A percentile compares a stretch with the other conserved stretches of the same genome.
phyloP scores from a whole-genome alignment of 2,329 filamentous ascomycete genomes.

The Apiospora malaysiana region DNA sequence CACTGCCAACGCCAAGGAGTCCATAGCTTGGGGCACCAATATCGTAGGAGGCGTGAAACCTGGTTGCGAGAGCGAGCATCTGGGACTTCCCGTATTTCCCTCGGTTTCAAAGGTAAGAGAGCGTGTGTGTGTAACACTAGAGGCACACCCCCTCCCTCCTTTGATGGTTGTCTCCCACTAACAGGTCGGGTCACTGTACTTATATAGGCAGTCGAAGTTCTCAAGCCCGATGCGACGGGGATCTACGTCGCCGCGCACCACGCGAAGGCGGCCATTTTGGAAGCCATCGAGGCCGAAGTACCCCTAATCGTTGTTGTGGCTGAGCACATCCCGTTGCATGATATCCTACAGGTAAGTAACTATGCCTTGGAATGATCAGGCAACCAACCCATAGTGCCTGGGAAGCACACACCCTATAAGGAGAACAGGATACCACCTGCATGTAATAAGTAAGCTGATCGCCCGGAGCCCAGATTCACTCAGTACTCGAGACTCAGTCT shows the following conservation, averaged over 20 bases:
- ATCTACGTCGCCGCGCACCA: constrained; percentile 82
- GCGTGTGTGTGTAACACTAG: background rate
- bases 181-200: background rate
- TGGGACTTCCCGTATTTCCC: constrained; percentile 74
- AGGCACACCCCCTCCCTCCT: background rate
- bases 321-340: constrained; percentile 76
- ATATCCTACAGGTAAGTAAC: constrained; percentile 66
- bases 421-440: too few species aligned
- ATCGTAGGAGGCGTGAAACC: constrained; percentile 81
- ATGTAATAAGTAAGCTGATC: background rate
- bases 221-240: constrained; percentile 78
- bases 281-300: constrained; percentile 79
- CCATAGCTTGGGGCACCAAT: constrained; percentile 78
- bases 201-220: constrained; percentile 66
- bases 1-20: constrained; percentile 78
- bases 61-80: constrained; percentile 71
- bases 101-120: constrained; percentile 64
- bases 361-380: background rate
- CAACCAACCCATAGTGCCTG: too few species aligned
- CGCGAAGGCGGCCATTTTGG: constrained; percentile 75
- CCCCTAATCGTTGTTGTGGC: constrained; percentile 78
- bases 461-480: constrained; percentile 60
- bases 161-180: background rate
- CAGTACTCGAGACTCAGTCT: constrained; percentile 71
- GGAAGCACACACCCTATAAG: background rate